Base-by-base conservation (phyloP, 106 monocot genomes). In the Hemerocallis citrina region DNA sequence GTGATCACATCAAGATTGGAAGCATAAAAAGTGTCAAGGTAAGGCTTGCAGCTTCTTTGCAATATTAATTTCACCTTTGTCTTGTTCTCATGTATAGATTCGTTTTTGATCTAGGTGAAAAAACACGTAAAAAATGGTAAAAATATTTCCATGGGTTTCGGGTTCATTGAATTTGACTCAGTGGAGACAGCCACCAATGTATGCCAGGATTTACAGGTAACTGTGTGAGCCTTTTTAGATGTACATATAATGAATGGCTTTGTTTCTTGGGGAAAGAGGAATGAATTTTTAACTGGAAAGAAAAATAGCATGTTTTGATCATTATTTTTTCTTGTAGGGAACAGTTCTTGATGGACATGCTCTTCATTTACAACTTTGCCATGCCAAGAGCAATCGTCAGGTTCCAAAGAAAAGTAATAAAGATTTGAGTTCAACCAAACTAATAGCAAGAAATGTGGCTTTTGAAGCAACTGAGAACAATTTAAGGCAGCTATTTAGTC, bases 381-480 rank as follows among this genome's bases (percentile, higher is more conserved):
- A 75, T 79, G 64, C 55, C 51, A 96, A 81, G 61, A 86, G 61
- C 58, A 77, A 75, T 37, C 62, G 52, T 38, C 65, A 40, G 23
- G 65, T 16, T 69, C 35, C 54, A 23, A 98, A 85, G 60, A 91
- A 68, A 62, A 79, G 64, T 46, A 79, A 76, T 22, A 91, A 91
- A 57, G 87, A 91, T 61, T 71, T 61, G 39, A 84, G 87, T 71
- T 91, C 79, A 24, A 91, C 96, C 14, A 98, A 91, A 75, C 43
- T 98, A 42, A 76, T 98, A 19, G 77, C 88, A 9, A 77, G 81
- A 66, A 98, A 98, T 77, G 96, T 98, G n/a, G 91, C 96, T 52
- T 98, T 98, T 77, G 96, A 91, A 61, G 96, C 96, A 52, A 88
- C 96, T 7, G 77, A 79, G 52, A 98, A 91, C 65, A 91, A 98